These are phyloP conservation scores for Fusarium longipes DNA, from an alignment of 2,329 filamentous ascomycete species.

Conservation along the genomic window DNA sequence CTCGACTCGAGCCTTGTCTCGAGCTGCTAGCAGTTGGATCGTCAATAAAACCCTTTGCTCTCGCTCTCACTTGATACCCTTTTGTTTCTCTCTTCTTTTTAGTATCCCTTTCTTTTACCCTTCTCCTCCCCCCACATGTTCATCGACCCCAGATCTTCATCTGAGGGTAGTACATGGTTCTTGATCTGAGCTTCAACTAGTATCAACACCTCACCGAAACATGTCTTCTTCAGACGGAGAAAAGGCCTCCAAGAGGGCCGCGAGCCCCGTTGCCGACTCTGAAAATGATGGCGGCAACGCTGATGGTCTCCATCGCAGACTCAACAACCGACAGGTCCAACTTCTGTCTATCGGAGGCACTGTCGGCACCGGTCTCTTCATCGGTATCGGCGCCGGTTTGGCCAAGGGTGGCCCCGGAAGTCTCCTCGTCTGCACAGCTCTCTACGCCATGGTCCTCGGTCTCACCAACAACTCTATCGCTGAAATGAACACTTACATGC, in stretches of 20 bases:
- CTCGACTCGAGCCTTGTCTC: constrained; percentile 1
- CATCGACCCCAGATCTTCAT: constrained; percentile 15
- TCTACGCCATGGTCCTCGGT: constrained; percentile 36
- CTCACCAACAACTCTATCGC: constrained; percentile 42
- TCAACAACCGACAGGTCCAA: constrained; percentile 40
- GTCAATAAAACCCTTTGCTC: constrained; percentile 20
- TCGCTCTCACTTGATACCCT: not conserved
- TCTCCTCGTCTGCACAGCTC: constrained; percentile 35
- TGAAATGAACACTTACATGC: constrained; percentile 42
- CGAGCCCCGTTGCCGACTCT: constrained; percentile 5
- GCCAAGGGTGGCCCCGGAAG: constrained; percentile 36
- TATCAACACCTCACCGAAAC: constrained; percentile 13
- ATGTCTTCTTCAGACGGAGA: constrained; percentile 33
- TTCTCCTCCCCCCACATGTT: constrained; percentile 14
- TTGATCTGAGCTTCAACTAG: constrained; percentile 1
- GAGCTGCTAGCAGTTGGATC: not conserved
- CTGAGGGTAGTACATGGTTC: constrained; percentile 16
- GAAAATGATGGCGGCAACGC: constrained; percentile 22
- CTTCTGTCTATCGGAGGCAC: constrained; percentile 37
- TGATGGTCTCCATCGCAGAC: constrained; percentile 37
- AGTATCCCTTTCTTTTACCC: not conserved
- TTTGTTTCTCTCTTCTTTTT: not conserved
- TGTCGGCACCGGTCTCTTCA: constrained; percentile 34
- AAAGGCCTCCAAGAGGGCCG: constrained; percentile 29
- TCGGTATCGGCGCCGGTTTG: constrained; percentile 37